Evolutionary conservation across 2,329 filamentous ascomycete genomes (phyloP).

Genomic region (Aspergillus sp.): DNA sequence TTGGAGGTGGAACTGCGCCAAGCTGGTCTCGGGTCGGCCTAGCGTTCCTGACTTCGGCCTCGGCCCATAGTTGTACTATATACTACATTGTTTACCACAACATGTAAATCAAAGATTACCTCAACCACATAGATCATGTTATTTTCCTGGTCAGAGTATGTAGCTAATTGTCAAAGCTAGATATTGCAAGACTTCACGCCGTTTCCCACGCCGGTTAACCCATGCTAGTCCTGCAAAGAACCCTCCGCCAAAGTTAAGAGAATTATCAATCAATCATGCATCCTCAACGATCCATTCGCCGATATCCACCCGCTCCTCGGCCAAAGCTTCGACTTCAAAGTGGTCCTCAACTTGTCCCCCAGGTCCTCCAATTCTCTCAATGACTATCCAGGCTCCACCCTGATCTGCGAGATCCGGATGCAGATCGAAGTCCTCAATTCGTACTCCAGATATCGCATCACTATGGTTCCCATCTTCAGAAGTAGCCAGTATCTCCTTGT

Average conservation of each 20-base stretch:
- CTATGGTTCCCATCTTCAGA: conserved; percentile 75
- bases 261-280: conserved; percentile 20
- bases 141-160: no score
- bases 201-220: no score
- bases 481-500: conserved; percentile 63
- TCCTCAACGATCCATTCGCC: conserved; percentile 45
- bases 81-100: no score
- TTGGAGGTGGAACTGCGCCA: conserved; percentile 14
- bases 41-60: not conserved
- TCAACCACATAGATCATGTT: no score
- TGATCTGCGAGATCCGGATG: conserved; percentile 60
- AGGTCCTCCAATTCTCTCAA: conserved; percentile 73
- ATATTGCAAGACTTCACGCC: no score
- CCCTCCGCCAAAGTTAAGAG: no score
- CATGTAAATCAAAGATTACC: not conserved
- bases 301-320: conserved; percentile 46
- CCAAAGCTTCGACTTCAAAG: conserved; percentile 46
- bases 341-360: conserved; percentile 52
- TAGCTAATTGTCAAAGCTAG: no score
- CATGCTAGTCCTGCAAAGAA: not conserved
- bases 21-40: not conserved
- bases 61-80: no score
- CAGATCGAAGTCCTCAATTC: conserved; percentile 74
- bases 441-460: conserved; percentile 65
- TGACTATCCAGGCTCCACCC: conserved; percentile 73